Evolutionary conservation across 2,329 filamentous ascomycete species (phyloP).

Genomic region (Septoria linicola): DNA sequence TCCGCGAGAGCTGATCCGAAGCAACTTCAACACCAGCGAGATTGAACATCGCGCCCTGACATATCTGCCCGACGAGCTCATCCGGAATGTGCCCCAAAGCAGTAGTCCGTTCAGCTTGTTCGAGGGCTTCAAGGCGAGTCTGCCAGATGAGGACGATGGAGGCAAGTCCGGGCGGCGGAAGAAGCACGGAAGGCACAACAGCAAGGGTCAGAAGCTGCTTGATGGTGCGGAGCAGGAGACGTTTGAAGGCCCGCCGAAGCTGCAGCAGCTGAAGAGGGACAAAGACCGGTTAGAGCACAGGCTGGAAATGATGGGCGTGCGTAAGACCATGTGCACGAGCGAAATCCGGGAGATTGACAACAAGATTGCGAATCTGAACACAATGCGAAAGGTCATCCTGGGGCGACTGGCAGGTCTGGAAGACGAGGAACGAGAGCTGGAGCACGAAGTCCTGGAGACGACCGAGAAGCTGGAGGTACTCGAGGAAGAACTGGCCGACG

Average conservation of each 20-base stretch:
- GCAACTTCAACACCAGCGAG: constrained; percentile 83
- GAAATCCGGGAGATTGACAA: constrained; percentile 96
- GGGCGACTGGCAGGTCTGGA: constrained; percentile 83
- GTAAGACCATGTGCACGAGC: constrained; percentile 96
- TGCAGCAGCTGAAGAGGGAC: constrained; percentile 75
- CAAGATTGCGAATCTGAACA: constrained; percentile 89
- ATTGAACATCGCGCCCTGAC: constrained; percentile 91
- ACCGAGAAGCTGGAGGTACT: constrained; percentile 64
- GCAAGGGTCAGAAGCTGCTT: constrained; percentile 73
- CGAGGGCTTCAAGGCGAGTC: constrained; percentile 89
- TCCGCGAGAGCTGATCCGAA: constrained; percentile 90
- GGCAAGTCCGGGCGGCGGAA: constrained; percentile 55
- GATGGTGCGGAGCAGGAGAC: constrained; percentile 57
- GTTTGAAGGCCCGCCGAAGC: constrained; percentile 62
- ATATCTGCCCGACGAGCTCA: constrained; percentile 84
- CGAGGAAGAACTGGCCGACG: constrained; percentile 58
- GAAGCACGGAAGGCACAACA: constrained; percentile 64
- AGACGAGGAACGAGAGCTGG: constrained; percentile 83
- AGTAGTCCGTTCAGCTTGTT: constrained; percentile 89
- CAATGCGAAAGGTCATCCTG: constrained; percentile 88
- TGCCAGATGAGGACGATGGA: constrained; percentile 64
- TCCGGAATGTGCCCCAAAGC: constrained; percentile 83
- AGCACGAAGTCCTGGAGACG: constrained; percentile 71
- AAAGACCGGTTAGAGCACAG: constrained; percentile 77
- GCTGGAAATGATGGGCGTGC: constrained; percentile 83